Base-by-base conservation (phyloP, 148 eudicot genomes). In the Fallopia convolvulus region DNA sequence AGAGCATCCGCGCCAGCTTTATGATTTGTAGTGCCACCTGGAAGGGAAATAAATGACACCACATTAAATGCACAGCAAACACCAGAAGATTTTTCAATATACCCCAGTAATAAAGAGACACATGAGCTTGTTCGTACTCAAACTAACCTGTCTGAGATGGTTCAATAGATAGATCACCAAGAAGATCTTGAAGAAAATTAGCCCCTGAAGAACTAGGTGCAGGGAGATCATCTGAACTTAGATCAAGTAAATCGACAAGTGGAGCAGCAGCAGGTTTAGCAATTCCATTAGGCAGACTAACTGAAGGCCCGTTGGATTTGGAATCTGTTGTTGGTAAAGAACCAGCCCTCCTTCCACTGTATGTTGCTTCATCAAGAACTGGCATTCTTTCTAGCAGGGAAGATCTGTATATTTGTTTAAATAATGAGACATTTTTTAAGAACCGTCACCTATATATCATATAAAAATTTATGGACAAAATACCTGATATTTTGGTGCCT, bases 281-380 rank as follows among this genome's bases (percentile, higher is more conserved):
- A 63, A 92, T 89, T 72, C 99, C 99, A 84, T 95, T 95, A 49
- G 97, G 86, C 84, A 89, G 87, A 83, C 85, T 87, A 49, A 87
- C 85, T 71, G 91, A 49, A 79, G 88, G 84, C 18, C 94, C 97
- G 65, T 88, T 84, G 74, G 97, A 86, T 71, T 85, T 83, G 75
- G 97, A 83, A 86, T 80, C 77, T 72, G 88, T 80, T 76, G 93
- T 79, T 10, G 92, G 87, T 80, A 91, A 82, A 41, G 97, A 89
- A 78, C 99, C 99, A 77, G 85, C 87, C 80, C 80, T 95, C 79
- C 83, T 92, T 76, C 92, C 97, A 70, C 87, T 88, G 83, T 80
- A 89, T 68, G 94, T 95, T 75, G 97, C 92, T 86, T 95, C 99
- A 83, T 95, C 99, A 78, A 95, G 91, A 68, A 92, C 97, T 68